phyloP scores from a whole-genome alignment of 1,284 basidiomycete genomes.

The Anthracocystis panici-leucophaei region DNA sequence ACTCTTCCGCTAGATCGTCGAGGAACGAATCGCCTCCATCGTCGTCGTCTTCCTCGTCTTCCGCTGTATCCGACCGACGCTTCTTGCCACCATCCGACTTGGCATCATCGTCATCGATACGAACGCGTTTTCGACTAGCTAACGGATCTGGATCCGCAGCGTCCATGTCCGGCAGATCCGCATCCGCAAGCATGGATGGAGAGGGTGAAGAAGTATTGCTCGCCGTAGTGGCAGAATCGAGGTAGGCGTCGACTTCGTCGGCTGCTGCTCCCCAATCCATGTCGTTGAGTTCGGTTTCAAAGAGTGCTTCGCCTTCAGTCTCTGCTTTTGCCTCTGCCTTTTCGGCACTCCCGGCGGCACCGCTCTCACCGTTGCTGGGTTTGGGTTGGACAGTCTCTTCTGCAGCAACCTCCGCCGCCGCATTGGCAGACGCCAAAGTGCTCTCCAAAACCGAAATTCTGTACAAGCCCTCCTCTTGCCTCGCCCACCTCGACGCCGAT shows the following conservation, averaged over 20 bases:
- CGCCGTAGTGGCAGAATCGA: constrained; percentile 71
- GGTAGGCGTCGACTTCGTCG: constrained; percentile 84
- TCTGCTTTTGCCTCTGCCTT: background rate
- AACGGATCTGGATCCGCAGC: constrained; percentile 1
- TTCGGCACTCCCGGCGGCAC: background rate
- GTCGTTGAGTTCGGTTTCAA: constrained; percentile 48
- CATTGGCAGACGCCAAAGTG: constrained; percentile 12
- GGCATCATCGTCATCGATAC: constrained; percentile 18
- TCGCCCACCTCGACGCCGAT: constrained; percentile 82
- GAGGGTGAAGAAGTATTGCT: constrained; percentile 43
- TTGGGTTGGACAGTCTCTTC: background rate
- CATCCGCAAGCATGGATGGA: constrained; percentile 33
- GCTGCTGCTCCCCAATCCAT: constrained; percentile 80
- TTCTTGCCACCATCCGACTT: constrained; percentile 48
- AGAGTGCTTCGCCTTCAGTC: constrained; percentile 23
- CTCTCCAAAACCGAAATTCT: constrained; percentile 65
- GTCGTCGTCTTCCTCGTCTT: constrained; percentile 35
- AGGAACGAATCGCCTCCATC: constrained; percentile 57
- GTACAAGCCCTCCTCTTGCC: constrained; percentile 80
- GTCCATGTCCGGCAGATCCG: constrained; percentile 36
- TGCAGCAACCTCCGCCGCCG: background rate
- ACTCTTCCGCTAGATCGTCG: constrained; percentile 60
- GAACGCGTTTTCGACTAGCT: constrained; percentile 4
- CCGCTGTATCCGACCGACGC: constrained; percentile 14
- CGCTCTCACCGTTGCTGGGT: background rate